Conservation (phyloP, 805 yeast genomes). For the Candida ulmi region DNA sequence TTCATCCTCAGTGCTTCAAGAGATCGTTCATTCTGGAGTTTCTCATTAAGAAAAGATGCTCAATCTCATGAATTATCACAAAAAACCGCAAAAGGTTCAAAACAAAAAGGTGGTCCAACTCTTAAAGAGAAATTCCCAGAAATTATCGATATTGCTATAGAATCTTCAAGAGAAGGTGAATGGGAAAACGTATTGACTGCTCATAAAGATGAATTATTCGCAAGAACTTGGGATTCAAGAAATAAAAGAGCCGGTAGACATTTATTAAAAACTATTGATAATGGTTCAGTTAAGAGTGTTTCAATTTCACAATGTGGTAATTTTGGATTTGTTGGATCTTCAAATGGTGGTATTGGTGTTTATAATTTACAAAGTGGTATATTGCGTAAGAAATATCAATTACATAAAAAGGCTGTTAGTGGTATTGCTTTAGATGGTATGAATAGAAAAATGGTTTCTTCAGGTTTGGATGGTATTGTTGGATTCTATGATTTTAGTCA, state of each 20-base stretch:
- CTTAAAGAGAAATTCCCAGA: constrained; percentile 74
- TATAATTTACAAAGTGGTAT: constrained; percentile 92
- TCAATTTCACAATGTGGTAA: constrained; percentile 91
- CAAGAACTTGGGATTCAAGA: constrained; percentile 86
- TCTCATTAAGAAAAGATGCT: constrained; percentile 91
- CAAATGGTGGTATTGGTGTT: constrained; percentile 76
- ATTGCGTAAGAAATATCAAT: constrained; percentile 58
- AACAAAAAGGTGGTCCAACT: constrained; percentile 50
- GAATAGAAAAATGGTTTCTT: constrained; percentile 81
- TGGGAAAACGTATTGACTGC: constrained; percentile 94
- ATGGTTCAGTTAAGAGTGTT: constrained; percentile 67
- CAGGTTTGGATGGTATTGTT: constrained; percentile 84
- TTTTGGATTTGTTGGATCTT: constrained; percentile 87
- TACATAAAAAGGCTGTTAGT: constrained; percentile 77
- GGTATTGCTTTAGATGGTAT: constrained; percentile 87
- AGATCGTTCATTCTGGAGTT: constrained; percentile 85
- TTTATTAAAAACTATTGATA: constrained; percentile 69
- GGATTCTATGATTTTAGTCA: constrained; percentile 82
- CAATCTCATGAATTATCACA: constrained; percentile 94
- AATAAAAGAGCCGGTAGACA: constrained; percentile 76
- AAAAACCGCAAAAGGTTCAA: constrained; percentile 41
- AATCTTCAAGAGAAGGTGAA: constrained; percentile 71
- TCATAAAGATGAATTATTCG: constrained; percentile 76
- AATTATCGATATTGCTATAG: constrained; percentile 62
- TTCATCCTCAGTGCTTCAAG: constrained; percentile 79